Evolutionary conservation across 2,329 filamentous ascomycete species (phyloP), one percentile per base, ranked within the genome.

Genomic region (Curvularia sp.): DNA sequence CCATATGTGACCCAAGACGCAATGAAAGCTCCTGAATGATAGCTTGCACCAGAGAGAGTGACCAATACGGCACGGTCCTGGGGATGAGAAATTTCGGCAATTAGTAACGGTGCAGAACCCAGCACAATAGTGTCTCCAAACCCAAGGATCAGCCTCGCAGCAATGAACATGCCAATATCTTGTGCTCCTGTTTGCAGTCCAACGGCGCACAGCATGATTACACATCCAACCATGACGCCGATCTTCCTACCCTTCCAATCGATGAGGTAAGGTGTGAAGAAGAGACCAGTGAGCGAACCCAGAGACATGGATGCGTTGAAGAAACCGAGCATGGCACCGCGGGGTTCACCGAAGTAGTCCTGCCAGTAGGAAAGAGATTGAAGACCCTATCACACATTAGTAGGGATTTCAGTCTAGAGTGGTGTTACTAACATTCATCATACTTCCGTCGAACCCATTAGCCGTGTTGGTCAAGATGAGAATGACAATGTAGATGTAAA

Each of bases 391-490:
- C 65, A 61, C 15, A 55, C 57, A 27, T 71, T 67, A 54, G 52
- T 42, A 13, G 1, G 15, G 3, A 21, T 41, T 6, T 18, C 13
- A 27, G 32, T 25, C 5, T n/a, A 25, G 27, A 19, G 15, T 5
- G n/a, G 28, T 42, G 19, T 13, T 25, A 53, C 50, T 3, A 5
- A 53, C 50, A 25, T 57, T 57, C 49, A 57, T 53, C 83, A 64
- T 87, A 12, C 84, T 60, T 82, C 49, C 54, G 18, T 57, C 54
- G 32, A 57, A 86, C 15, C 84, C 84, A 70, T 84, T 84, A 78
- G 70, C 65, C 1, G 68, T 63, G n/a, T 61, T 59, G 5, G 59
- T 56, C 28, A 60, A 27, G 15, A 61, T 56, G 19, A 56, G 53
- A 50, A 61, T 49, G 49, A 61, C 53, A 23, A 64, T 61, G 46